Percentiles rank a stretch among this genome's conserved stretches.
Evolutionary conservation across 345 rosid genomes (phyloP).

Genomic region (Trapa incisa): DNA sequence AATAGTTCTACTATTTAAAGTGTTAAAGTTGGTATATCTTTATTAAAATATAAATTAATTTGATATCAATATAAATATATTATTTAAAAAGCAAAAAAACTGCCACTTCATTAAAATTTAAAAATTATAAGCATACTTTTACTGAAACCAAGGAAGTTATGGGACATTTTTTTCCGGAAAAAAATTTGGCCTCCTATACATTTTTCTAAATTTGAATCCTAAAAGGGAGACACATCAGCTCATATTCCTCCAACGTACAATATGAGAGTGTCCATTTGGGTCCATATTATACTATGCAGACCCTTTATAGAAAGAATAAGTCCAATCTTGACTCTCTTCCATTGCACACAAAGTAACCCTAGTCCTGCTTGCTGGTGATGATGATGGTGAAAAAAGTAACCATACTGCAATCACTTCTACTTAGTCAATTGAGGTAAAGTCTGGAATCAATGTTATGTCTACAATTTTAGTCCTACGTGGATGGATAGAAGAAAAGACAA

Average conservation of each 20-base stretch:
- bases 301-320: constrained; percentile 18
- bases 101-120: not conserved
- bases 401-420: no score
- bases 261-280: constrained; percentile 13
- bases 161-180: not conserved
- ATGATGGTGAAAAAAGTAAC: no score
- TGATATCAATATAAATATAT: no score
- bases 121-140: not conserved
- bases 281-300: constrained; percentile 20
- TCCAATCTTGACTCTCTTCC: not conserved
- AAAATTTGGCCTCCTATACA: constrained; percentile 1
- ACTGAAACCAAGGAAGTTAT: not conserved
- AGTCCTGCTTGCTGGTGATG: no score
- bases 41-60: no score
- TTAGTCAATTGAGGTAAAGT: no score
- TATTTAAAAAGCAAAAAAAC: no score
- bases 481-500: no score
- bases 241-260: constrained; percentile 19
- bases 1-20: no score
- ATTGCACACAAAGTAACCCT: not conserved
- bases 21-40: no score
- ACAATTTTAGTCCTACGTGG: no score
- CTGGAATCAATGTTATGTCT: no score
- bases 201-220: constrained; percentile 3
- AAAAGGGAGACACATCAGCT: constrained; percentile 1